Evolutionary conservation across 306 rosid genomes (phyloP).

Genomic region (Lithocarpus polystachyus): DNA sequence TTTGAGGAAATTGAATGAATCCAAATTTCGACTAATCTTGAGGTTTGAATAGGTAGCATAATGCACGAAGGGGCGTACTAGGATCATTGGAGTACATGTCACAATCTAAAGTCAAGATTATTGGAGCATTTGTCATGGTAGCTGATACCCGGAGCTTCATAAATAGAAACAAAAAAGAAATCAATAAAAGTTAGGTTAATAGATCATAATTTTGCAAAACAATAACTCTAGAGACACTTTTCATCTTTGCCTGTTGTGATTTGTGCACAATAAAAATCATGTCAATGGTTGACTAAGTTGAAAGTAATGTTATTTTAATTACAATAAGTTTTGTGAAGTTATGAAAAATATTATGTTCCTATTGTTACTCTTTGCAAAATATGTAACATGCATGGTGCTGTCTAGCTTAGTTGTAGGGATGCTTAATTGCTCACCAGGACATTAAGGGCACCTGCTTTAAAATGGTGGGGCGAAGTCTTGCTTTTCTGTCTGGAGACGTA

Average conservation of each 20-base stretch:
- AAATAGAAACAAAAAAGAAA: background rate
- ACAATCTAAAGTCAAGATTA: constrained; percentile 36
- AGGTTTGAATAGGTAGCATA: constrained; percentile 34
- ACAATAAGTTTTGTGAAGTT: no score
- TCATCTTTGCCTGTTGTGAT: no score
- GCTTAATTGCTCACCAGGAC: constrained; percentile 26
- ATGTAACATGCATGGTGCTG: background rate
- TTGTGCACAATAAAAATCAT: no score
- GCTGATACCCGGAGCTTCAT: constrained; percentile 44
- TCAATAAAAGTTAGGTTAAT: background rate
- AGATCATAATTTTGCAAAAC: background rate
- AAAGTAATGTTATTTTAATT: no score
- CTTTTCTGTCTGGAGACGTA: constrained; percentile 42
- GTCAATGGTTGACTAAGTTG: no score
- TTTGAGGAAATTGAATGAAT: constrained; percentile 44
- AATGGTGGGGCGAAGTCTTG: constrained; percentile 31
- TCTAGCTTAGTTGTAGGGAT: background rate
- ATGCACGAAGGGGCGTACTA: constrained; percentile 15
- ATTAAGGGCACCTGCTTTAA: constrained; percentile 58
- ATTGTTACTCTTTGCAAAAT: background rate
- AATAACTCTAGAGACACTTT: no score
- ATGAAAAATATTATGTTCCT: no score
- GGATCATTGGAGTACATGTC: constrained; percentile 48
- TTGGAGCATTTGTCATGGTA: constrained; percentile 42
- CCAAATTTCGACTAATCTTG: background rate